Evolutionary conservation across 345 rosid genomes (phyloP).

Genomic region (Lepidium sativum): DNA sequence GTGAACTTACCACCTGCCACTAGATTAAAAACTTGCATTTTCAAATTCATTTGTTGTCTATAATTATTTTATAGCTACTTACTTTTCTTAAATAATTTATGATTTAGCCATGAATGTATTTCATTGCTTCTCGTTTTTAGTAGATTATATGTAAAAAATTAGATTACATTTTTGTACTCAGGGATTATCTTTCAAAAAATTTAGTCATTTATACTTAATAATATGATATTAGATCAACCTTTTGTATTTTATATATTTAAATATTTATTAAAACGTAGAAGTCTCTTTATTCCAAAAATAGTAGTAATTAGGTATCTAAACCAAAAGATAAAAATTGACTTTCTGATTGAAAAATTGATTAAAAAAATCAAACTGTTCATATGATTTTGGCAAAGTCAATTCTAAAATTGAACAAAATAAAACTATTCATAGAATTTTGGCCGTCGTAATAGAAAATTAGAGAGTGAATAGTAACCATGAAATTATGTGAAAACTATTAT

Average conservation of each 20-base stretch:
- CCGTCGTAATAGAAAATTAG: neutral
- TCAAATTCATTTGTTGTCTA: too few relatives aligned
- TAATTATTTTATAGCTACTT: too few relatives aligned
- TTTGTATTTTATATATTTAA: neutral
- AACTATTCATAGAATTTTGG: neutral
- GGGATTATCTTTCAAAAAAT: neutral
- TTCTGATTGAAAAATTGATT: neutral
- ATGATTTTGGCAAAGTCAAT: neutral
- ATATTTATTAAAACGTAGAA: too few relatives aligned
- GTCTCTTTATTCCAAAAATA: too few relatives aligned
- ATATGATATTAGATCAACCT: too few relatives aligned
- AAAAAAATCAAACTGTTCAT: neutral
- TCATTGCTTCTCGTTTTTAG: too few relatives aligned
- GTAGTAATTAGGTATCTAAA: neutral
- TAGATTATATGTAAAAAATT: too few relatives aligned
- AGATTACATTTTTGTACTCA: too few relatives aligned
- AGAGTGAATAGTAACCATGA: neutral
- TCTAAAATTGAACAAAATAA: neutral
- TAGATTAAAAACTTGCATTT: too few relatives aligned
- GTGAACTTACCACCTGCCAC: too few relatives aligned
- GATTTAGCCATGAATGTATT: too few relatives aligned
- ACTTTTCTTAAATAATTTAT: too few relatives aligned
- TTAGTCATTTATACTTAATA: neutral
- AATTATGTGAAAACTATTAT: neutral
- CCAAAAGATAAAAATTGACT: neutral